Evolutionary conservation across 768 basidiomycete species (phyloP).

Genomic region (Dioszegia hungarica): DNA sequence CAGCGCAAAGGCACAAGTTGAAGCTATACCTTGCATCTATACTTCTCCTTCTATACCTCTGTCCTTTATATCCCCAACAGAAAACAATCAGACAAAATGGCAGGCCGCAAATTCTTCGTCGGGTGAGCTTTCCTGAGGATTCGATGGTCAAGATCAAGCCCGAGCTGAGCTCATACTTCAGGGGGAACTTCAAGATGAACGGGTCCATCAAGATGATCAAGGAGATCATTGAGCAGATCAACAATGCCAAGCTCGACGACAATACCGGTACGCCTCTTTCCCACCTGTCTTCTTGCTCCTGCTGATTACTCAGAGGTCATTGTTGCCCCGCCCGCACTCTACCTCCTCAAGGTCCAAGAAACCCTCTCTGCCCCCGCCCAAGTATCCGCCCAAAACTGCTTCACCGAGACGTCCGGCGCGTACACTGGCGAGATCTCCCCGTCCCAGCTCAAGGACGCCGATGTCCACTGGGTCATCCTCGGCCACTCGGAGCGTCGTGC

Average conservation of each 20-base stretch:
- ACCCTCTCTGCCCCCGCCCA: conserved; percentile 63
- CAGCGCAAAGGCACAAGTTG: no score
- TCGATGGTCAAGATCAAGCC: no score
- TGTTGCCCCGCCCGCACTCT: conserved; percentile 83
- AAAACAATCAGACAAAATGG: conserved; percentile 21
- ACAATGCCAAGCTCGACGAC: conserved; percentile 72
- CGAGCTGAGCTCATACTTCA: conserved; percentile 50
- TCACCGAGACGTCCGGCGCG: conserved; percentile 76
- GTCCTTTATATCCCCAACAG: no score
- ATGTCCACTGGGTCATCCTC: conserved; percentile 84
- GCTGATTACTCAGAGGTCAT: conserved; percentile 67
- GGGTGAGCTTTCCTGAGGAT: conserved; percentile 16
- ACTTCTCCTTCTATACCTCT: no score
- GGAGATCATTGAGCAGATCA: conserved; percentile 65
- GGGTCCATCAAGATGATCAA: conserved; percentile 61
- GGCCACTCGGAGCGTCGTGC: conserved; percentile 97
- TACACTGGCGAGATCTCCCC: conserved; percentile 97
- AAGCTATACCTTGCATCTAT: no score
- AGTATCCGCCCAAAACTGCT: conserved; percentile 87
- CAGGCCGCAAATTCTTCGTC: conserved; percentile 38
- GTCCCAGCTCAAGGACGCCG: conserved; percentile 76
- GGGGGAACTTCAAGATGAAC: conserved; percentile 98
- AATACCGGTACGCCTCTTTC: conserved; percentile 59
- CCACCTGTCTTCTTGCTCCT: conserved; percentile 3
- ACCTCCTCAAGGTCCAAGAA: conserved; percentile 69